Evolutionary conservation across 1,284 basidiomycete genomes (phyloP).

Genomic region (Trametes polyzona): DNA sequence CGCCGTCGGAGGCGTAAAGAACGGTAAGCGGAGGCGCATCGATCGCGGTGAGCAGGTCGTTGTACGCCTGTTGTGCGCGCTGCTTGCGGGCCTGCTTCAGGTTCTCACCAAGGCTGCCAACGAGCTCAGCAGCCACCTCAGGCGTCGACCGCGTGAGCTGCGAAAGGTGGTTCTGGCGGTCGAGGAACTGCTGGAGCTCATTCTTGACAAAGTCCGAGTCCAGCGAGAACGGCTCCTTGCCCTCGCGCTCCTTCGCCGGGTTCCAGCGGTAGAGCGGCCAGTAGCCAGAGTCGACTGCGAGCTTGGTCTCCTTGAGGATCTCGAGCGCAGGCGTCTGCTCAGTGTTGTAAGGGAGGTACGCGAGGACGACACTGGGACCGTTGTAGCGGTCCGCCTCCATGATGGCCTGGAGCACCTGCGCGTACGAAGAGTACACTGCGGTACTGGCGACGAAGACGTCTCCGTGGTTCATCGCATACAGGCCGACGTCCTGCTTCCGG

Average conservation of each 20-base stretch:
- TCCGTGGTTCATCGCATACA: slow-evolving; percentile 99
- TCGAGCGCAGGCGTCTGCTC: slow-evolving; percentile 85
- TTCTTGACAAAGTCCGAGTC: slow-evolving; percentile 96
- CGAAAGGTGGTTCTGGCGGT: slow-evolving; percentile 94
- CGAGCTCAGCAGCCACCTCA: slow-evolving; percentile 82
- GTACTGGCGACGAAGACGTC: slow-evolving; percentile 96
- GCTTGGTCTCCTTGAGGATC: slow-evolving; percentile 94
- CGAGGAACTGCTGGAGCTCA: slow-evolving; percentile 94
- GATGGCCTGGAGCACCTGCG: slow-evolving; percentile 92
- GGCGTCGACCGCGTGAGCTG: slow-evolving; percentile 87
- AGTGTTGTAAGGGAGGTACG: slow-evolving; percentile 88
- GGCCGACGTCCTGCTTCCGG: slow-evolving; percentile 90
- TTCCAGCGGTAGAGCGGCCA: slow-evolving; percentile 99
- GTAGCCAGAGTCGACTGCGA: slow-evolving; percentile 95
- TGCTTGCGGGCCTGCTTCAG: slow-evolving; percentile 85
- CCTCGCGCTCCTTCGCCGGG: slow-evolving; percentile 76
- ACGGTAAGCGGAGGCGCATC: slow-evolving; percentile 91
- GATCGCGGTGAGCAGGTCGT: slow-evolving; percentile 81
- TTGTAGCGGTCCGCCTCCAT: slow-evolving; percentile 91
- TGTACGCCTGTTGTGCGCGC: slow-evolving; percentile 87
- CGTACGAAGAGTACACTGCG: slow-evolving; percentile 95
- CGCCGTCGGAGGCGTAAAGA: slow-evolving; percentile 93
- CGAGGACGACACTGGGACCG: slow-evolving; percentile 92
- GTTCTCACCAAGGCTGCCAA: slow-evolving; percentile 83
- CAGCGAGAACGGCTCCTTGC: slow-evolving; percentile 87